Conservation (phyloP, 805 yeast genomes). For the Ogataea philodendri region DNA sequence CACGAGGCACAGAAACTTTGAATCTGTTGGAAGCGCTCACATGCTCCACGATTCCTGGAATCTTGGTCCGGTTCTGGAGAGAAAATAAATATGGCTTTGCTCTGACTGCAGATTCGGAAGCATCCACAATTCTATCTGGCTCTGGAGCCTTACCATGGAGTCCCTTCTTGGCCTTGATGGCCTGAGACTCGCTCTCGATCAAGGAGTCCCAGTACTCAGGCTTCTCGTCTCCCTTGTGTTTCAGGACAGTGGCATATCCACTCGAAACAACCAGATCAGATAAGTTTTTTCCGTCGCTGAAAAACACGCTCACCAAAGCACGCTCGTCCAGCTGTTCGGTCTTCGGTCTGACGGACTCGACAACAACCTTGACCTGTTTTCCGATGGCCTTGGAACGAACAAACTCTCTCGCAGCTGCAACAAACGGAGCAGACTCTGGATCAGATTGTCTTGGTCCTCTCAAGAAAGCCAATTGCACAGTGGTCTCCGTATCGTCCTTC, state of each 20-base stretch:
- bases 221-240: conserved; percentile 69
- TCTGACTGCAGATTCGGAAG: conserved; percentile 68
- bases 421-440: conserved; percentile 52
- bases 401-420: conserved; percentile 69
- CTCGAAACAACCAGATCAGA: conserved; percentile 56
- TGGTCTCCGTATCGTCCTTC: conserved; percentile 48
- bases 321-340: conserved; percentile 63
- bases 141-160: conserved; percentile 59
- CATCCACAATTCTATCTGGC: conserved; percentile 67
- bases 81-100: conserved; percentile 74
- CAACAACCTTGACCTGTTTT: conserved; percentile 55
- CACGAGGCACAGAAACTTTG: conserved; percentile 65
- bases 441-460: conserved; percentile 73
- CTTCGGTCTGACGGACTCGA: conserved; percentile 64
- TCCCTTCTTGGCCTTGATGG: conserved; percentile 58
- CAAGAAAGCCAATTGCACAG: conserved; percentile 74
- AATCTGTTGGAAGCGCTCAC: conserved; percentile 68
- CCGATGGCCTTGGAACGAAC: conserved; percentile 70
- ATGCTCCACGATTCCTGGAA: conserved; percentile 70
- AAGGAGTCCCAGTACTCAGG: conserved; percentile 77
- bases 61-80: conserved; percentile 60
- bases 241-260: conserved; percentile 77
- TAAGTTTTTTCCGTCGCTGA: conserved; percentile 53
- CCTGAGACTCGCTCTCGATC: conserved; percentile 63
- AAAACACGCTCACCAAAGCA: conserved; percentile 57